Base-by-base conservation (phyloP, 768 basidiomycete genomes). In the Trametes gibbosa region DNA sequence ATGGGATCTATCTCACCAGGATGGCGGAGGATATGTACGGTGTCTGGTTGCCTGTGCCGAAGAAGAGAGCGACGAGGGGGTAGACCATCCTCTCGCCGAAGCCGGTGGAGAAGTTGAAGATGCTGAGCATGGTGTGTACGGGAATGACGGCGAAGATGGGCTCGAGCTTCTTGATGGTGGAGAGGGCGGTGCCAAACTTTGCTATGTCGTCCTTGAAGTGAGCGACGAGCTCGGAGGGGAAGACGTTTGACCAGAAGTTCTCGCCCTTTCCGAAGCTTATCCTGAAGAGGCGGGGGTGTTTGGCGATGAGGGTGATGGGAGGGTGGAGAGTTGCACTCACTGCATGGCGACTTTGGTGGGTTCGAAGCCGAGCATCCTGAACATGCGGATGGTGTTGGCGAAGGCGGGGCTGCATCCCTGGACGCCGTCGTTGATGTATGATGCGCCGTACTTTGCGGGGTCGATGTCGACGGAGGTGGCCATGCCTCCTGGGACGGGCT, bases 161-260 rank as follows among this genome's bases (percentile, higher is more conserved):
- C 59, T 75, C 74, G 23, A 74, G 62, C 48, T 58, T 66, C 63
- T 73, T 72, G 52, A 74, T 74, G 5, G 64, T 59, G 41, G 69
- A 68, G 17, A 76, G 64, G 3, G 66, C 70, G 25, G 68, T 59
- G 5, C 69, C 71, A 42, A 76, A 74, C 53, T 71, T 71, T 42
- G 65, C 66, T 45, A 74, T 73, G 54, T 75, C 70, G 23, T 59
- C 56, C 32, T 67, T 53, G 58, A 71, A 70, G 39, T 68, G 61
- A 9, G 66, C 49, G n/a, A 71, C 69, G 21, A 74, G 66, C 23
- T 61, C 55, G 3, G 71, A 66, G 7, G 75, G 75, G 53, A 72
- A 76, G 53, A 77, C 73, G 50, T 76, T 76, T 34, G 73, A 71
- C 75, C 75, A 76, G 52, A 76, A 76, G 55, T 72, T 67, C 41